These are phyloP conservation scores for Lentinula edodes DNA, from an alignment of 768 basidiomycete genomes.

Conservation along the genomic window DNA sequence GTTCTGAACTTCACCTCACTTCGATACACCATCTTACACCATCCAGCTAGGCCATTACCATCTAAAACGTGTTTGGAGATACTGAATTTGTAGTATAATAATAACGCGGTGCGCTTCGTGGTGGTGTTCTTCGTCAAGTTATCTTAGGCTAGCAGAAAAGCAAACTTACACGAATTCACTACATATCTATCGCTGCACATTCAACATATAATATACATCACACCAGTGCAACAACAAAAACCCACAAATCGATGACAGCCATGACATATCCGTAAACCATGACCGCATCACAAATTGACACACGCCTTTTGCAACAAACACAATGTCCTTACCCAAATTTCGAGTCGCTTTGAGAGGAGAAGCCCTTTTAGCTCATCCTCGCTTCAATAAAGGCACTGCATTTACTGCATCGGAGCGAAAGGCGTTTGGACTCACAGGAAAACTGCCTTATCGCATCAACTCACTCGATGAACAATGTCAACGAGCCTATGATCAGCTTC, in stretches of 20 bases:
- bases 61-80: no score
- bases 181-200: no score
- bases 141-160: no score
- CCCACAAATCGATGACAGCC: background rate
- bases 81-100: no score
- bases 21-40: no score
- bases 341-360: constrained; percentile 57
- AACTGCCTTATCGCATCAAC: constrained; percentile 47
- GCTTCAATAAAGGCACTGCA: constrained; percentile 77
- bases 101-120: no score
- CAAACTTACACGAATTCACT: no score
- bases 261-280: background rate
- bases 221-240: no score
- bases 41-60: no score
- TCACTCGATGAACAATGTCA: constrained; percentile 72
- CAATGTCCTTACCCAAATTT: constrained; percentile 6
- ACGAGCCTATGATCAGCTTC: constrained; percentile 53
- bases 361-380: constrained; percentile 55
- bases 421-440: constrained; percentile 56
- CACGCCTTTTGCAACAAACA: background rate
- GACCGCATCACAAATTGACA: background rate
- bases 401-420: constrained; percentile 66
- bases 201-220: no score
- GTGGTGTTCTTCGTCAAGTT: no score
- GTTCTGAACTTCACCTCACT: no score